Conservation (phyloP, 495 filamentous ascomycete species). For the Trichoderma parareesei region DNA sequence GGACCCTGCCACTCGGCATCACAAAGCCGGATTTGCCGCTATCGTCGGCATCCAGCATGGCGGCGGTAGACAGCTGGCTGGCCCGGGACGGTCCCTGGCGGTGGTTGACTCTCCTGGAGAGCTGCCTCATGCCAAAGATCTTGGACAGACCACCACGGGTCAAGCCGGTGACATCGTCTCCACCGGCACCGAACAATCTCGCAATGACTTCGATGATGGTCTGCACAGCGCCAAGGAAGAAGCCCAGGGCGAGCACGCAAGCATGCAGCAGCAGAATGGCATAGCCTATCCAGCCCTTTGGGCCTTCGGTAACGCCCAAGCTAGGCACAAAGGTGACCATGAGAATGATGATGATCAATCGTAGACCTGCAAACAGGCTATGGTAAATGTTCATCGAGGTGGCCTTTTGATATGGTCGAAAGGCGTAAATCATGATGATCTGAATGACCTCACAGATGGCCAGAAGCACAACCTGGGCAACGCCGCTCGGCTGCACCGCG, state of each 20-base stretch:
- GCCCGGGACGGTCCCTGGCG: slow-evolving; percentile 55
- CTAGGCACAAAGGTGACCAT: slow-evolving; percentile 83
- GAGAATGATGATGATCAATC: slow-evolving; percentile 71
- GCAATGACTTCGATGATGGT: slow-evolving; percentile 82
- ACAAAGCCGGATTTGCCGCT: slow-evolving; percentile 58
- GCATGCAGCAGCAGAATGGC: slow-evolving; percentile 81
- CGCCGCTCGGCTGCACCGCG: slow-evolving; percentile 84
- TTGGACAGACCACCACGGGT: slow-evolving; percentile 83
- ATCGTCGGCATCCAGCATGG: slow-evolving; percentile 62
- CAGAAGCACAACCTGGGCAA: slow-evolving; percentile 83
- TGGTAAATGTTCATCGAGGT: slow-evolving; percentile 99
- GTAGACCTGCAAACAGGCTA: slow-evolving; percentile 68
- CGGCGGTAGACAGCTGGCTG: slow-evolving; percentile 71
- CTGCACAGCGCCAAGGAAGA: slow-evolving; percentile 86
- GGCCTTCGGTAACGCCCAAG: slow-evolving; percentile 62
- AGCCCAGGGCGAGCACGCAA: slow-evolving; percentile 82
- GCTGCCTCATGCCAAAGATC: slow-evolving; percentile 87
- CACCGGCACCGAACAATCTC: slow-evolving; percentile 70
- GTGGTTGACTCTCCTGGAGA: slow-evolving; percentile 61
- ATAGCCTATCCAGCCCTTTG: slow-evolving; percentile 93
- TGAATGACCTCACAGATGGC: slow-evolving; percentile 91
- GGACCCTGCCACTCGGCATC: slow-evolving; percentile 52
- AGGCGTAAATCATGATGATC: slow-evolving; percentile 79
- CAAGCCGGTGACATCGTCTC: slow-evolving; percentile 58
- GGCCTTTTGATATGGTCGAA: slow-evolving; percentile 78